Evolutionary conservation across 345 rosid species (phyloP).

Genomic region (Salix koriyanagi): DNA sequence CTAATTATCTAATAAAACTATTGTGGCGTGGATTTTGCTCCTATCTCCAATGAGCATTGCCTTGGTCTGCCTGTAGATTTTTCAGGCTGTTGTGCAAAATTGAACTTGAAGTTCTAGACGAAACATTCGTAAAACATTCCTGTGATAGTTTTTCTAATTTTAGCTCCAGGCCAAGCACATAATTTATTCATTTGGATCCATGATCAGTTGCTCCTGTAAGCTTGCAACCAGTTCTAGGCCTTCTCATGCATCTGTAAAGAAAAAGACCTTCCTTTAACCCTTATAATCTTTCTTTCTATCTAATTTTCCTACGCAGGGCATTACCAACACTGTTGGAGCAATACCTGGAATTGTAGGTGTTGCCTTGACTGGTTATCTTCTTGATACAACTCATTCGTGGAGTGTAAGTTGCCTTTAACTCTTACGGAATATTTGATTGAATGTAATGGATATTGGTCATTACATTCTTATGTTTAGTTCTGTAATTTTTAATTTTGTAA

Average conservation of each 20-base stretch:
- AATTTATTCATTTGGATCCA: not conserved
- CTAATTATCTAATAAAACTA: not conserved
- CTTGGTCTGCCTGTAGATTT: too few relatives aligned
- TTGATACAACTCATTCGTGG: constrained; percentile 93
- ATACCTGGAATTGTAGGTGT: constrained; percentile 90
- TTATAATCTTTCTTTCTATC: not conserved
- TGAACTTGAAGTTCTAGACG: not conserved
- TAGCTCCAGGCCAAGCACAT: not conserved
- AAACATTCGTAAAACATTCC: not conserved
- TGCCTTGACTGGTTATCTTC: constrained; percentile 85
- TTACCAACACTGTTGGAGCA: constrained; percentile 89
- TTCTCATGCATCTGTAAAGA: not conserved
- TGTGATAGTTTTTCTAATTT: not conserved
- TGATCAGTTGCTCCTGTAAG: not conserved
- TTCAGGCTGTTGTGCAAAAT: not conserved
- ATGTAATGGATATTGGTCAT: too few relatives aligned
- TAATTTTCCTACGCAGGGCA: constrained; percentile 47
- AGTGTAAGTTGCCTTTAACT: constrained; percentile 56
- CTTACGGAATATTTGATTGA: not conserved
- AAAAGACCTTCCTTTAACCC: not conserved
- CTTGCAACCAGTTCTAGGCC: not conserved
- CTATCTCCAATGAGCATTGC: not conserved
- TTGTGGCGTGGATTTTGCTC: not conserved
- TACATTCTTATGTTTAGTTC: too few relatives aligned
- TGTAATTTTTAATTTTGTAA: too few relatives aligned